Evolutionary conservation across 805 yeast species (phyloP), one percentile per base, ranked within the genome.

Genomic region (Blastobotrys mokoenaii): DNA sequence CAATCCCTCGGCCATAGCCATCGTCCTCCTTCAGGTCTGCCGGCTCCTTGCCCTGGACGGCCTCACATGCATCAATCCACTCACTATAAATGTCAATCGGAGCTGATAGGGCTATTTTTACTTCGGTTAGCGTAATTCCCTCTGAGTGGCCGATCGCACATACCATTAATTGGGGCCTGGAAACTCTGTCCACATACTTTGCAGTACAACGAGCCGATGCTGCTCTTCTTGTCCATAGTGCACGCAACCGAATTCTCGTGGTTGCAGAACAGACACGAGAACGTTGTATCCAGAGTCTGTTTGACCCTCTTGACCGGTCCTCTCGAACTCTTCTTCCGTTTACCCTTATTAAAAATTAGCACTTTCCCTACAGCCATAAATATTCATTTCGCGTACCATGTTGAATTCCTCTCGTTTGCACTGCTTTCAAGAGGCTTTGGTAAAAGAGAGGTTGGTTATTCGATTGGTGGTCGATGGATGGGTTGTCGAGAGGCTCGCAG

Each of bases 21-120:
- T 42, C 49, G 41, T 44, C 44, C 32, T 48, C 48, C 68, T 82
- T 86, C 53, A 83, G 85, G 0, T 90, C 93, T 14, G 29, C 40
- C 4, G 40, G 32, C 9, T 14, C 40, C 15, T 38, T 38, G 32
- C 30, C 12, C 32, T 20, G 31, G 43, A 84, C 82, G 30, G 84
- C 87, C 57, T 84, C 94, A 66, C 90, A 84, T 1, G 97, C 97
- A 69, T 90, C 98, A 44, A 87, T 87, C 98, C 98, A 90, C 63
- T 90, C 97, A 41, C 95, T 82, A 61, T 90, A 90, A 12, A 90
- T 84, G 66, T 90, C 98, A 36, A 90, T 88, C 0, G 98, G 96
- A 47, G 85, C 96, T 7, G 72, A 65, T 43, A 83, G 69, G 2
- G 86, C 67, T 60, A 18, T 14, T 15, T 15, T 15, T 15, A 32